These are phyloP conservation scores for Suillus americanus DNA, from an alignment of 768 basidiomycete species.

Conservation along the genomic window DNA sequence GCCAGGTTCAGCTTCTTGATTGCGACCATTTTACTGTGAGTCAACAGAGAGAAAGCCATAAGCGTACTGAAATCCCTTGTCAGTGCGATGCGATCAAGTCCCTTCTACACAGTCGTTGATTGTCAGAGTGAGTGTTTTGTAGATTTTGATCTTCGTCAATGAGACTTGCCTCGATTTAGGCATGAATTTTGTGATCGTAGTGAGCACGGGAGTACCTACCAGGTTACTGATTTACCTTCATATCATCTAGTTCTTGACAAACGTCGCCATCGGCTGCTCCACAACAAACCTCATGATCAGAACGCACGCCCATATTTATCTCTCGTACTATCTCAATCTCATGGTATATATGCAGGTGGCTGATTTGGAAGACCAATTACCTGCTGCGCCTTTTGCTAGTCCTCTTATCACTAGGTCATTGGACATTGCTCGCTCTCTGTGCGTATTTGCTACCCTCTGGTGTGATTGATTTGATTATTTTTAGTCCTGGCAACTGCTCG, in stretches of 20 bases:
- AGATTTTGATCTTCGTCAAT: too few species aligned
- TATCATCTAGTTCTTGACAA: background rate
- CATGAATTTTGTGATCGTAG: too few species aligned
- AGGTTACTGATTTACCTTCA: too few species aligned
- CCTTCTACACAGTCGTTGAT: background rate
- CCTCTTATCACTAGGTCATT: background rate
- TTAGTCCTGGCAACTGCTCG: background rate
- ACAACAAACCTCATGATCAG: slow-evolving; percentile 1
- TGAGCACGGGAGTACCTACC: too few species aligned
- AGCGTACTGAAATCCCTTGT: background rate
- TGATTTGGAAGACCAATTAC: background rate
- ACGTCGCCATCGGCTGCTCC: background rate
- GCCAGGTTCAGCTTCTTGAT: background rate
- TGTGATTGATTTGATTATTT: background rate
- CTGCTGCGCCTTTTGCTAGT: background rate
- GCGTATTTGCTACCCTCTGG: background rate
- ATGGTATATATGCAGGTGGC: background rate
- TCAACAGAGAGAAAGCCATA: background rate
- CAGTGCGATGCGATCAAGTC: background rate
- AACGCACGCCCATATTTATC: background rate
- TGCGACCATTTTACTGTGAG: background rate
- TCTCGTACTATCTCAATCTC: background rate
- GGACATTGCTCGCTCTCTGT: background rate
- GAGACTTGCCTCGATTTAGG: background rate
- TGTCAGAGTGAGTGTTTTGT: background rate